phyloP scores from a whole-genome alignment of 2,329 filamentous ascomycete species.

The Pseudopyrenochaeta lycopersici region DNA sequence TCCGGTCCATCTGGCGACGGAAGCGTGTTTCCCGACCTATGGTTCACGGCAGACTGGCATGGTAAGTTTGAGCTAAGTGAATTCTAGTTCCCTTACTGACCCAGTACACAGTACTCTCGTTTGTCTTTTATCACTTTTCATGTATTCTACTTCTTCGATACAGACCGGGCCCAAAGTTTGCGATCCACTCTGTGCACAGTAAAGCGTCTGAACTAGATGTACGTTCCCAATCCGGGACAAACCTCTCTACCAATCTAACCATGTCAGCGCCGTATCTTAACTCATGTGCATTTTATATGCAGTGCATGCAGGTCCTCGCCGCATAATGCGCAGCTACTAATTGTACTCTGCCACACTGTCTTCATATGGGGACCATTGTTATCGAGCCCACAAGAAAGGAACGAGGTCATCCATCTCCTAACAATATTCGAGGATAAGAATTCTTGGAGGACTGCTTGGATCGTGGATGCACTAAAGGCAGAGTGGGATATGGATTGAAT shows the following conservation, averaged over 20 bases:
- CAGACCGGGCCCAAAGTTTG: slow-evolving; percentile 40
- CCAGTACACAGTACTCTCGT: slow-evolving; percentile 27
- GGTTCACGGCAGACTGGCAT: slow-evolving; percentile 46
- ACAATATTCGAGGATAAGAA: too few relatives aligned
- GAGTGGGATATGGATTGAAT: too few relatives aligned
- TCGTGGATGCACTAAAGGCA: too few relatives aligned
- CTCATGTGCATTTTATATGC: slow-evolving; percentile 37
- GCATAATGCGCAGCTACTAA: slow-evolving; percentile 29
- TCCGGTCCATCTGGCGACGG: too few relatives aligned
- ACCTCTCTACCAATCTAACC: slow-evolving; percentile 6
- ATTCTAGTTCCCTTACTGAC: not conserved
- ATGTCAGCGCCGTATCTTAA: slow-evolving; percentile 26
- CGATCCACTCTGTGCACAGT: slow-evolving; percentile 28
- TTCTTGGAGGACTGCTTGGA: too few relatives aligned
- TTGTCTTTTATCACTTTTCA: slow-evolving; percentile 38
- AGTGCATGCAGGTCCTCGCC: slow-evolving; percentile 35
- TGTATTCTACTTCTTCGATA: slow-evolving; percentile 40
- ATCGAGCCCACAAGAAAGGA: slow-evolving; percentile 22
- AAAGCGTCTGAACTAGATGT: slow-evolving; percentile 32
- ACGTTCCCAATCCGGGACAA: not conserved
- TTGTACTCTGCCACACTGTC: slow-evolving; percentile 36
- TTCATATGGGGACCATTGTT: slow-evolving; percentile 41
- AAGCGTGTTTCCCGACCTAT: slow-evolving; percentile 35
- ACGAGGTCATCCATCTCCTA: slow-evolving; percentile 34
- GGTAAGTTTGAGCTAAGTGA: too few relatives aligned